These are phyloP conservation scores for Colletotrichum brevisporum DNA, from an alignment of 2,329 filamentous ascomycete species.

Conservation along the genomic window DNA sequence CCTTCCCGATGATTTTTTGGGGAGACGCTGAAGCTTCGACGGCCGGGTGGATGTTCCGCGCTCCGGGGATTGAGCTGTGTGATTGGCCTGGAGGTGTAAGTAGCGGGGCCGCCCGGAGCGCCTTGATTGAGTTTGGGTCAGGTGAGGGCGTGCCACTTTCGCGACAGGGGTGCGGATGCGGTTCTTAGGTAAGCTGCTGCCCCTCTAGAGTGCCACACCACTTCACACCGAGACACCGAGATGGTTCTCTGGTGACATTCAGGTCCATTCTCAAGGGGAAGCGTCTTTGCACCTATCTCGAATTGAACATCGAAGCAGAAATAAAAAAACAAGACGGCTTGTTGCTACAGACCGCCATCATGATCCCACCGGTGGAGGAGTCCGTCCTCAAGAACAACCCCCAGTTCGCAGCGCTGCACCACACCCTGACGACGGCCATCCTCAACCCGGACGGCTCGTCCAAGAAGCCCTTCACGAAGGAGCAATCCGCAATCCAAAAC, in stretches of 20 bases:
- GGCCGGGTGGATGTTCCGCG: constrained; percentile 30
- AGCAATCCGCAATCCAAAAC: constrained; percentile 64
- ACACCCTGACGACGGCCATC: constrained; percentile 65
- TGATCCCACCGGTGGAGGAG: constrained; percentile 73
- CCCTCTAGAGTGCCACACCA: too few relatives aligned
- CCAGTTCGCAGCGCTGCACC: constrained; percentile 72
- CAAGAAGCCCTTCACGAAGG: constrained; percentile 63
- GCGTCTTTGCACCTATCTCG: too few relatives aligned
- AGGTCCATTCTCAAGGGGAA: too few relatives aligned
- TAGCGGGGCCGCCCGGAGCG: neutral
- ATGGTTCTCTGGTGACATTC: too few relatives aligned
- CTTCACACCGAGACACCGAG: too few relatives aligned
- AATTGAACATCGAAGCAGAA: too few relatives aligned
- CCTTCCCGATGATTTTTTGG: constrained; percentile 15
- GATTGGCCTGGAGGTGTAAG: neutral
- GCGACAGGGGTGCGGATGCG: constrained; percentile 39
- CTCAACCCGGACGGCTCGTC: constrained; percentile 72
- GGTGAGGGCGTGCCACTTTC: constrained; percentile 52
- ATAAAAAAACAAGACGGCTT: too few relatives aligned
- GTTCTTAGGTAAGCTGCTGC: too few relatives aligned
- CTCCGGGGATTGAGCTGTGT: neutral
- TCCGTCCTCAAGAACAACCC: constrained; percentile 69
- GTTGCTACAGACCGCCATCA: constrained; percentile 44
- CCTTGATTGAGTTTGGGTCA: constrained; percentile 44
- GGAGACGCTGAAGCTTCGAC: constrained; percentile 27